These are phyloP conservation scores for Chrysanthemum seticuspe DNA, from an alignment of 129 eudicot species.

Conservation along the genomic window DNA sequence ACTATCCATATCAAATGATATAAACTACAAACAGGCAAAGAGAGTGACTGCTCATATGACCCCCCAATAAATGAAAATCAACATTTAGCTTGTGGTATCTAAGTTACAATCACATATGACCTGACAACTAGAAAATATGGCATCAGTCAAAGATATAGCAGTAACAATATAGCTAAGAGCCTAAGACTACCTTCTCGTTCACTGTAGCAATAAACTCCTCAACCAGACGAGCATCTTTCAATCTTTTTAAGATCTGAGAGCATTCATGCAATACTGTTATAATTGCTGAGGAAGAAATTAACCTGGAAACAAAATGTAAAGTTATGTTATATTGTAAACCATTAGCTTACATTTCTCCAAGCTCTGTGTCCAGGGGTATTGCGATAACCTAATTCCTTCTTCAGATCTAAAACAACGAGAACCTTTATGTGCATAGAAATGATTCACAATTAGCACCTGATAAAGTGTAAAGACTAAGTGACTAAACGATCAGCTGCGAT, in stretches of 20 bases:
- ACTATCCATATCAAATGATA: background rate
- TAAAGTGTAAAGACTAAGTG: background rate
- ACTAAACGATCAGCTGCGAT: conserved; percentile 17
- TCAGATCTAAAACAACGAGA: conserved; percentile 74
- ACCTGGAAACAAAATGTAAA: conserved; percentile 5
- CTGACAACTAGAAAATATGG: conserved; percentile 11
- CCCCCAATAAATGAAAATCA: background rate
- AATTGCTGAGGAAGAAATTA: conserved; percentile 9
- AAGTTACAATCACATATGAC: background rate
- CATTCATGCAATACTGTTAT: conserved; percentile 17
- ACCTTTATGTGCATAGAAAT: conserved; percentile 44
- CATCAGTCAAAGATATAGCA: conserved; percentile 3
- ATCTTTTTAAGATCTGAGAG: conserved; percentile 56
- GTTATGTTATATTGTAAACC: background rate
- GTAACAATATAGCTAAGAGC: background rate
- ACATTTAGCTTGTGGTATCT: background rate
- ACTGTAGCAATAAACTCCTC: conserved; percentile 58
- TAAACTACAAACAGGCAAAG: background rate
- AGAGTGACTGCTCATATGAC: background rate
- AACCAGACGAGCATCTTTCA: conserved; percentile 66
- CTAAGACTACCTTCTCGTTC: conserved; percentile 38
- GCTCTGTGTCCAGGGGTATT: conserved; percentile 63
- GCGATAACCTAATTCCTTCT: conserved; percentile 70
- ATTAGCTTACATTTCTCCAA: conserved; percentile 74
- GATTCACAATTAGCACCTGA: conserved; percentile 10